Base-by-base conservation (phyloP, 345 rosid species). In the Camelina sativa region DNA sequence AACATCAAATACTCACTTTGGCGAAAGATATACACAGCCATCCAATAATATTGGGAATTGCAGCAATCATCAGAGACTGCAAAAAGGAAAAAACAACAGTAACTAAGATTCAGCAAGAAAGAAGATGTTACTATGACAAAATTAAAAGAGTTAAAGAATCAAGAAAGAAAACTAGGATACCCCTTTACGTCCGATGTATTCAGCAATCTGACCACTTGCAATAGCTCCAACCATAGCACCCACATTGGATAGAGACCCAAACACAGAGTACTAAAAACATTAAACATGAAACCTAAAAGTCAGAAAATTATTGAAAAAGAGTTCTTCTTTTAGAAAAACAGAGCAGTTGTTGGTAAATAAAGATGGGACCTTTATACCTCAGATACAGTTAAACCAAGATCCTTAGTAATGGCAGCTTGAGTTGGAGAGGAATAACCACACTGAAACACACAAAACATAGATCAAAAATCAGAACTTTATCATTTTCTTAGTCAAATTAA, bases 201-300 rank as follows among this genome's bases (percentile, higher is more conserved):
- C 97, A 0, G 99, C 79, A 66, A 92, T 92, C 86, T 95, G 99
- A 81, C 97, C 97, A 55, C 97, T 90, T 46, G 97, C 86, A 66
- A 95, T 90, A 19, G 99, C 99, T 43, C 97, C 99, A 69, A 95
- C 88, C 99, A 90, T 92, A 72, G 97, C 99, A 62, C 97, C 99
- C 82, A 95, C 97, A 84, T 94, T 94, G 23, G 97, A 94, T 11
- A 95, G 74, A 41, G 99, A 95, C 58, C 96, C 99, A 68, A 95
- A 95, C 38, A 84, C 59, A 66, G 99, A 94, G 70, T 55, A 95
- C 99, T 95, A 85, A 44, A 72, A 72, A 71, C 75, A 77, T 43
- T 22, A 51, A 71, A 47, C 55, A 57, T 38, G 20, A 62, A 51
- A 67, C 61, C 74, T 8, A 17, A 44, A 34, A 60, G 75, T 91